Conservation (phyloP, 352 stramenopile species). For the Phytophthora macrochlamydospora region DNA sequence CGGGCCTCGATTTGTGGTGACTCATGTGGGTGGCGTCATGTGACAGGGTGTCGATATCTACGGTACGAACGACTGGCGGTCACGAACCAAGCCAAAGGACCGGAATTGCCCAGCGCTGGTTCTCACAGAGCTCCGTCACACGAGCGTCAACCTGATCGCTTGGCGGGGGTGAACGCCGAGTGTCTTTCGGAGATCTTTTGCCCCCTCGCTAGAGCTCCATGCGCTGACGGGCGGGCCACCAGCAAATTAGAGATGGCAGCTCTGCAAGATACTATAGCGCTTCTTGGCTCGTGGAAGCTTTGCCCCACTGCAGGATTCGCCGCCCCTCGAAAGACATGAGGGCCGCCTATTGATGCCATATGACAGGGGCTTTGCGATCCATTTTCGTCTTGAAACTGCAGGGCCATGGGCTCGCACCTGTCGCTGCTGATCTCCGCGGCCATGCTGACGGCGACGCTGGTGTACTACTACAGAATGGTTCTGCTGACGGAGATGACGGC, state of each 20-base stretch:
- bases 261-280: too few species aligned
- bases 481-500: conserved; percentile 75
- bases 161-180: too few species aligned
- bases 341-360: too few species aligned
- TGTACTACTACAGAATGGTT: conserved; percentile 82
- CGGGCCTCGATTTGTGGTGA: background rate
- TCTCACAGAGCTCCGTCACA: too few species aligned
- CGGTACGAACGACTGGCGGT: background rate
- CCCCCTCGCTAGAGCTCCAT: too few species aligned
- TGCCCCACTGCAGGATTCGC: too few species aligned
- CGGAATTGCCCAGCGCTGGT: background rate
- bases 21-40: background rate
- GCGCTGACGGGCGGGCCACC: too few species aligned
- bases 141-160: too few species aligned
- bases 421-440: conserved; percentile 60
- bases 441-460: conserved; percentile 62
- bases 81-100: background rate
- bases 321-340: too few species aligned
- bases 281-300: too few species aligned
- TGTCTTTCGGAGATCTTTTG: too few species aligned
- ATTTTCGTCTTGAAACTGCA: background rate
- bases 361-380: background rate
- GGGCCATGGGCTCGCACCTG: conserved; percentile 42
- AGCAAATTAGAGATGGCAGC: too few species aligned
- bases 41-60: background rate